Percentiles rank a stretch among this genome's conserved stretches.
Conservation (phyloP, 345 rosid genomes). For the Syzygium jambos region DNA sequence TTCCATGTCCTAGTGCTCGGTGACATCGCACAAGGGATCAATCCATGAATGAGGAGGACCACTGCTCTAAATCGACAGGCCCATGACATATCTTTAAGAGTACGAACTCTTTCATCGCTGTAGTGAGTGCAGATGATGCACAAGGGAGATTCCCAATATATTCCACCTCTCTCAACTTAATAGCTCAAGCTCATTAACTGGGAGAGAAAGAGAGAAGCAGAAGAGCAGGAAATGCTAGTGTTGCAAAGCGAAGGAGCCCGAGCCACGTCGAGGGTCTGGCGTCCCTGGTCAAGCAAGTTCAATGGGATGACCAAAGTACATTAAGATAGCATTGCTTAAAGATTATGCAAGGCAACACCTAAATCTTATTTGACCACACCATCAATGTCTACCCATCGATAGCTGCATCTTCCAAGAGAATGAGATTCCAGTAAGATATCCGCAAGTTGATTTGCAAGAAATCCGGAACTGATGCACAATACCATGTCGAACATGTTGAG, state of each 20-base stretch:
- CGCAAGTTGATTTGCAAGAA: background rate
- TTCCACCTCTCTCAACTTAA: background rate
- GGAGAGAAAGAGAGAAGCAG: background rate
- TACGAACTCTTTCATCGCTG: background rate
- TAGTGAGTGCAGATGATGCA: background rate
- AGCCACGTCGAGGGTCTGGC: background rate
- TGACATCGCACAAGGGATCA: background rate
- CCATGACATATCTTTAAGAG: background rate
- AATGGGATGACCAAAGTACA: background rate
- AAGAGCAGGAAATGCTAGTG: background rate
- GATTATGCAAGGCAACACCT: too few relatives aligned
- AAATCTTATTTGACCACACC: too few relatives aligned
- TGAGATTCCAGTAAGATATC: background rate
- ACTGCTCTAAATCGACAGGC: background rate
- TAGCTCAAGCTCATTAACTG: background rate
- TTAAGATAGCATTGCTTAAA: too few relatives aligned
- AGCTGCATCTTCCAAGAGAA: background rate
- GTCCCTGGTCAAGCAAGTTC: background rate
- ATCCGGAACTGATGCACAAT: background rate
- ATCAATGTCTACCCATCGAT: background rate
- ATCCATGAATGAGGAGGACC: background rate
- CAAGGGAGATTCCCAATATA: background rate
- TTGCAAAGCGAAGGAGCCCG: background rate
- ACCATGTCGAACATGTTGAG: background rate
- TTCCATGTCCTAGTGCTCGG: background rate